phyloP scores from a whole-genome alignment of 2,329 filamentous ascomycete genomes.

The Xylariaceae sp. region DNA sequence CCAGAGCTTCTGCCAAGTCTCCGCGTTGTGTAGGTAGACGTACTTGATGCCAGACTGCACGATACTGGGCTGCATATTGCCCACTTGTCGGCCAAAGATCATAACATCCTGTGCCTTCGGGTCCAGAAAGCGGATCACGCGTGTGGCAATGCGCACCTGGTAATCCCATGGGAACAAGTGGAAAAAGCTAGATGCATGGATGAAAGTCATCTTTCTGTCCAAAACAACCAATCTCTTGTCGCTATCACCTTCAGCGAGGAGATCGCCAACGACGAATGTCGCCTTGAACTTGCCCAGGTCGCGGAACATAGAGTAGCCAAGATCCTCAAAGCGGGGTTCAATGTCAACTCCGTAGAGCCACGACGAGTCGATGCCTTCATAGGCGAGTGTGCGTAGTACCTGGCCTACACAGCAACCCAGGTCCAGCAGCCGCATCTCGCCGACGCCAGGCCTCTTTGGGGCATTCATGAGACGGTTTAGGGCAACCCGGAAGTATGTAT shows the following conservation, averaged over 20 bases:
- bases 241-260: constrained; percentile 35
- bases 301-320: constrained; percentile 62
- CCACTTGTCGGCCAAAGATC: constrained; percentile 51
- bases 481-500: constrained; percentile 42
- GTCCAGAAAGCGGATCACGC: constrained; percentile 44
- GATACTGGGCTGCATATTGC: constrained; percentile 33
- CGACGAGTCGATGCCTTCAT: constrained; percentile 46
- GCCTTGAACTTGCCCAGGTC: constrained; percentile 48
- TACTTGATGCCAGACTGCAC: constrained; percentile 25
- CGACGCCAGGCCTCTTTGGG: neutral
- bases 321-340: constrained; percentile 47
- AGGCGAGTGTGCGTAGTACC: constrained; percentile 45
- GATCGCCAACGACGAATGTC: constrained; percentile 49
- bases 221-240: constrained; percentile 31
- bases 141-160: constrained; percentile 43
- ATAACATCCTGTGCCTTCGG: constrained; percentile 42
- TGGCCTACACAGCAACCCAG: constrained; percentile 51
- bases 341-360: constrained; percentile 50
- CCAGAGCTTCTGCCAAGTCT: constrained; percentile 52
- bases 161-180: constrained; percentile 47
- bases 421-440: constrained; percentile 41
- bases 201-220: constrained; percentile 42
- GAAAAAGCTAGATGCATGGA: constrained; percentile 49
- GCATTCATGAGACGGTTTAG: constrained; percentile 39
- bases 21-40: constrained; percentile 46